Percentiles rank a stretch among this genome's conserved stretches.
Evolutionary conservation across 169 alveolate genomes (phyloP).

Genomic region (Cryptosporidium sp.): DNA sequence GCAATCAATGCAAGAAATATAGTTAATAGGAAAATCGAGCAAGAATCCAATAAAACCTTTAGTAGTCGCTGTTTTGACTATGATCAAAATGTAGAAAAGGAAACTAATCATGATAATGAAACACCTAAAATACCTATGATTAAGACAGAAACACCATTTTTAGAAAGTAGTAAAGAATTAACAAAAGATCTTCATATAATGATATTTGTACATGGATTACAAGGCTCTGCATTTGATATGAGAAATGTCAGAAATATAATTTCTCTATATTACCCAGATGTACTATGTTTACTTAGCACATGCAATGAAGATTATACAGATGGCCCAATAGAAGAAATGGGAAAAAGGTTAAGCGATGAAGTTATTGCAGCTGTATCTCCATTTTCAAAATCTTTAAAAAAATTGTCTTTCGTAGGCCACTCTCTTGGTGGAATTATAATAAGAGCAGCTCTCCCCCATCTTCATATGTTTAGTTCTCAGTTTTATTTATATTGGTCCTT

Average conservation of each 20-base stretch:
- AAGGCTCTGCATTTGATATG: constrained; percentile 92
- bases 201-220: constrained; percentile 94
- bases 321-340: constrained; percentile 88
- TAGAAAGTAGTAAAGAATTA: background rate
- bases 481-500: constrained; percentile 87
- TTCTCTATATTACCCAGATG: constrained; percentile 87
- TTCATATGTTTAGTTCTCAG: constrained; percentile 84
- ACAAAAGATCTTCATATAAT: constrained; percentile 86
- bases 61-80: background rate
- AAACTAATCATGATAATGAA: background rate
- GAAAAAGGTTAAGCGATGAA: constrained; percentile 87
- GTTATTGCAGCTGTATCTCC: constrained; percentile 77
- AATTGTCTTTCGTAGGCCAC: constrained; percentile 92
- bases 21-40: constrained; percentile 9
- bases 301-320: constrained; percentile 93
- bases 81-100: background rate
- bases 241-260: constrained; percentile 88
- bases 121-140: constrained; percentile 44
- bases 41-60: background rate
- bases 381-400: constrained; percentile 77
- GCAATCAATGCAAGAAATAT: constrained; percentile 44
- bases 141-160: constrained; percentile 29
- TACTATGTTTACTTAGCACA: constrained; percentile 84
- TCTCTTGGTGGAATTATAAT: constrained; percentile 93
- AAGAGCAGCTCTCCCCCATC: constrained; percentile 92